Percentiles rank a stretch among this genome's conserved stretches.
Evolutionary conservation across 208 protist genomes (phyloP).

Genomic region (Wallacemonas sp.): DNA sequence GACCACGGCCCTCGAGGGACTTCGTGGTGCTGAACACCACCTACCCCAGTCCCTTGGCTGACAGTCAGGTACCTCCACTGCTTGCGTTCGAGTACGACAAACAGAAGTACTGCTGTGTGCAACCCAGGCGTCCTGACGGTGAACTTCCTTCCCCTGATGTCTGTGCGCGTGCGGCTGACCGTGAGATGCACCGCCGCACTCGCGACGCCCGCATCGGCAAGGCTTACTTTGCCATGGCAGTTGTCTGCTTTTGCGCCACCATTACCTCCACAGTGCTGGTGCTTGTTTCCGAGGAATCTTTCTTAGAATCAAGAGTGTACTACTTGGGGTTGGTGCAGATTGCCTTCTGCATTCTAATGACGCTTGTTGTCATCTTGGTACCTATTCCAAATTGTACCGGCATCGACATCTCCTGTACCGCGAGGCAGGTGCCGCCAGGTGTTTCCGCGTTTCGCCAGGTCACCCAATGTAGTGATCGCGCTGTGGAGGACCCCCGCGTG

Average conservation of each 20-base stretch:
- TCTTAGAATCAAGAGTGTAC: no score
- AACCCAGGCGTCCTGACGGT: background rate
- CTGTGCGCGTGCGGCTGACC: background rate
- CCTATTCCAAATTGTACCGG: background rate
- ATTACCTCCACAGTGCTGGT: background rate
- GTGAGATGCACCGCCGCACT: background rate
- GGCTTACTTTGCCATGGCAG: constrained; percentile 3
- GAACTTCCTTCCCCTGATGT: background rate
- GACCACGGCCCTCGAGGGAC: background rate
- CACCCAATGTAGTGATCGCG: background rate
- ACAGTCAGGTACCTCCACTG: background rate
- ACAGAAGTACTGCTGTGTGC: background rate
- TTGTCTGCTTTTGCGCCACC: background rate
- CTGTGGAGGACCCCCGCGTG: no score
- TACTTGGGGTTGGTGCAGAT: background rate
- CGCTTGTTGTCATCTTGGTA: background rate
- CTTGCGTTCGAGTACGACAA: background rate
- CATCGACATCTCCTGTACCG: background rate
- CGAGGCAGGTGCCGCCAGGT: background rate
- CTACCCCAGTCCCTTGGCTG: background rate
- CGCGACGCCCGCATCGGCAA: background rate
- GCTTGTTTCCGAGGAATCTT: background rate
- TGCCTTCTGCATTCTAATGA: background rate
- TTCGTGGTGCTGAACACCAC: background rate
- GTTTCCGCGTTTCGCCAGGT: background rate